phyloP scores from a whole-genome alignment of 169 alveolate genomes.

The Plasmodium malariae region DNA sequence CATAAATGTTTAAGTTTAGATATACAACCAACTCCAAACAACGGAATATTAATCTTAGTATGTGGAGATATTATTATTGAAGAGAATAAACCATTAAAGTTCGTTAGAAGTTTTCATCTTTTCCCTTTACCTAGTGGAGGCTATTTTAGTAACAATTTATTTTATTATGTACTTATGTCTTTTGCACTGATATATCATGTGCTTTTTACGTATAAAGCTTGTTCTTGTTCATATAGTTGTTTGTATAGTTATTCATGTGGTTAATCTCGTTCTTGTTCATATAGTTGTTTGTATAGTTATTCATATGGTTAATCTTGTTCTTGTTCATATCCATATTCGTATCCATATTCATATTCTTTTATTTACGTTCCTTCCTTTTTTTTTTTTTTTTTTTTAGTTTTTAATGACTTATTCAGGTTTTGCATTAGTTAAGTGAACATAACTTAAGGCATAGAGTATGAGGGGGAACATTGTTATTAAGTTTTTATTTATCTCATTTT shows the following conservation, averaged over 20 bases:
- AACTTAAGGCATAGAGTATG: not conserved
- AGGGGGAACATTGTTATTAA: not conserved
- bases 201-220: not conserved
- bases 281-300: not conserved
- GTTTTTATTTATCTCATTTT: not conserved
- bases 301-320: no score
- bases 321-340: not conserved
- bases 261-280: not conserved
- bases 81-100: slow-evolving; percentile 87
- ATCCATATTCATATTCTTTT: not conserved
- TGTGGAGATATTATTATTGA: slow-evolving; percentile 87
- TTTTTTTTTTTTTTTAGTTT: slow-evolving; percentile 74
- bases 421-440: slow-evolving; percentile 80
- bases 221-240: not conserved
- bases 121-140: slow-evolving; percentile 87
- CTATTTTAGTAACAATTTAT: slow-evolving; percentile 73
- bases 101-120: slow-evolving; percentile 85
- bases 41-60: slow-evolving; percentile 86
- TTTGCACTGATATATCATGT: no score
- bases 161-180: no score
- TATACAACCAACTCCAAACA: slow-evolving; percentile 87
- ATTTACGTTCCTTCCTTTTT: not conserved
- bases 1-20: slow-evolving; percentile 84
- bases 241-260: not conserved
- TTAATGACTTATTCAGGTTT: slow-evolving; percentile 87